These are phyloP conservation scores for Paxillus involutus DNA, from an alignment of 768 basidiomycete species.

Conservation along the genomic window DNA sequence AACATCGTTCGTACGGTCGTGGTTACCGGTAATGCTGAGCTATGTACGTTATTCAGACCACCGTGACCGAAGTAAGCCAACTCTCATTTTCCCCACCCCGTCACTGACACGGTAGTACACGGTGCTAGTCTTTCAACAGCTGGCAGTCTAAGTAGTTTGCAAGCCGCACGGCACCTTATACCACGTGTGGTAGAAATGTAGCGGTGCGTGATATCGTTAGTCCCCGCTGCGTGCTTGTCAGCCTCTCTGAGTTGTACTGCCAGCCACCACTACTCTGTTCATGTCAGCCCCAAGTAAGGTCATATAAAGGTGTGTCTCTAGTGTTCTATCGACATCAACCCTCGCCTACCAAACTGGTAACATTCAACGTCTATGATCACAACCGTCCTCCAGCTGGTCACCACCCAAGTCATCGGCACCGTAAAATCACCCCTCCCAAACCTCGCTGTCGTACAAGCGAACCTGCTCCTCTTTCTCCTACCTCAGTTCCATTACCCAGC, in stretches of 20 bases:
- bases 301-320: slow-evolving; percentile 9
- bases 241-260: neutral
- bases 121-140: too few relatives aligned
- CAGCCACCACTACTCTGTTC: neutral
- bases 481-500: slow-evolving; percentile 8
- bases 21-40: neutral
- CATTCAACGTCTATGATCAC: neutral
- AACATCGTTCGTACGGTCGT: too few relatives aligned
- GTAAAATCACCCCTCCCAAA: neutral
- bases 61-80: neutral
- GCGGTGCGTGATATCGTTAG: too few relatives aligned
- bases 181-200: too few relatives aligned
- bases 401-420: neutral
- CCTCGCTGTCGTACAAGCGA: neutral
- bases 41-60: too few relatives aligned
- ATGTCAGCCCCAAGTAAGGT: slow-evolving; percentile 14
- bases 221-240: neutral
- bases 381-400: neutral
- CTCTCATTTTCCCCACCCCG: neutral
- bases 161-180: too few relatives aligned
- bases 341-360: too few relatives aligned
- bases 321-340: neutral
- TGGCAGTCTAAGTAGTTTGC: too few relatives aligned
- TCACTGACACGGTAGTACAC: too few relatives aligned
- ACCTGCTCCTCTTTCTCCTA: neutral